A percentile compares a stretch with the other conserved stretches of the same genome.
phyloP scores from a whole-genome alignment of 2,329 filamentous ascomycete genomes.

The Pseudogymnoascus sp. region DNA sequence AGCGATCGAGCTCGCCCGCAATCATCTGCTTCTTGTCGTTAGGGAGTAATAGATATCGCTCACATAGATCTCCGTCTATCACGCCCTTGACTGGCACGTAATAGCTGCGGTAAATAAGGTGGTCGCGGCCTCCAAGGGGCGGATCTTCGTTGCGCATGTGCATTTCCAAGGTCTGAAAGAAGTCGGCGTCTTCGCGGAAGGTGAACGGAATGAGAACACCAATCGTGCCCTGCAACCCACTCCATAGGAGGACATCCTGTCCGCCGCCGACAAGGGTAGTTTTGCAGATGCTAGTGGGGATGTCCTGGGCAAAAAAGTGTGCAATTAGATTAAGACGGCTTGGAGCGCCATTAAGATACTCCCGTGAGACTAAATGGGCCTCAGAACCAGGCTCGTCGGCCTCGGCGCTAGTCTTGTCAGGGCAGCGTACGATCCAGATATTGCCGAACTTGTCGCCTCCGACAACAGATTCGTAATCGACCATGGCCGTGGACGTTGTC shows the following conservation, averaged over 20 bases:
- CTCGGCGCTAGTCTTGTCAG: conserved; percentile 76
- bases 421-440: conserved; percentile 83
- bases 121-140: conserved; percentile 83
- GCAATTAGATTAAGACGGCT: conserved; percentile 78
- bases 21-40: conserved; percentile 93
- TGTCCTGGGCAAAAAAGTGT: conserved; percentile 86
- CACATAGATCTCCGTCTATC: conserved; percentile 93
- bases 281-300: conserved; percentile 85
- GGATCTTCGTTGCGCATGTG: conserved; percentile 80
- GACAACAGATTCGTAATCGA: conserved; percentile 92
- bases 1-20: conserved; percentile 84
- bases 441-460: conserved; percentile 98
- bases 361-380: conserved; percentile 78
- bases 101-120: conserved; percentile 90
- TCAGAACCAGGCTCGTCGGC: conserved; percentile 89
- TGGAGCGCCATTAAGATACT: conserved; percentile 82
- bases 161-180: conserved; percentile 90
- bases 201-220: conserved; percentile 89
- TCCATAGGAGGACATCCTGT: conserved; percentile 86
- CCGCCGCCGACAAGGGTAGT: conserved; percentile 85
- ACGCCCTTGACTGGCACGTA: conserved; percentile 94
- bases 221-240: conserved; percentile 86
- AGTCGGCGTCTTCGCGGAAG: conserved; percentile 87
- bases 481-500: conserved; percentile 86
- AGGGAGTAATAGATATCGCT: conserved; percentile 76